A percentile compares a stretch with the other conserved stretches of the same genome.
Evolutionary conservation across 2,329 filamentous ascomycete species (phyloP).

Genomic region (Trichoderma guizhouense): DNA sequence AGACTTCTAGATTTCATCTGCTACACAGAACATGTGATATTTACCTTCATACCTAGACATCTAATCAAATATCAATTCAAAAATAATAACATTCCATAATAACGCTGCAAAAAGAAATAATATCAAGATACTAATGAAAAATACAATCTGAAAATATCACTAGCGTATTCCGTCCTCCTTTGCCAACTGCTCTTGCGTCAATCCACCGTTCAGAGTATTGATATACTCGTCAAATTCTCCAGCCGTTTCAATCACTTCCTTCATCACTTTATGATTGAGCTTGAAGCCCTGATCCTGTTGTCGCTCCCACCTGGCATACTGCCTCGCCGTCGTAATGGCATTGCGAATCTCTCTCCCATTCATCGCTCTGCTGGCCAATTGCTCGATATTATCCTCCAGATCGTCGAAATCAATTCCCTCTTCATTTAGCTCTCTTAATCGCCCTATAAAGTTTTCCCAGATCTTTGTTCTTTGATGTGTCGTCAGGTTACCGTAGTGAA

Average conservation of each 20-base stretch:
- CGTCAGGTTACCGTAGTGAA: background rate
- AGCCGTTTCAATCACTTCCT: background rate
- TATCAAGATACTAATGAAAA: background rate
- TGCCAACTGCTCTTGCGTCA: background rate
- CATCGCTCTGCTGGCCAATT: background rate
- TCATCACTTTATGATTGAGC: background rate
- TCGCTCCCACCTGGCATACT: background rate
- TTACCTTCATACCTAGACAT: background rate
- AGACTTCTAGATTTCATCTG: rapidly evolving
- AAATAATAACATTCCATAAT: background rate
- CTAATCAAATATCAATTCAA: background rate
- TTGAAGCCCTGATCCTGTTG: background rate
- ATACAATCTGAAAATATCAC: background rate
- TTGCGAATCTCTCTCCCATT: background rate
- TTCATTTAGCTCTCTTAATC: background rate
- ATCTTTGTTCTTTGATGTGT: background rate
- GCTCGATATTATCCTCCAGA: background rate
- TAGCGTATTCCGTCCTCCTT: background rate
- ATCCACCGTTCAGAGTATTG: background rate
- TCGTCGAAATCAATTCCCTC: background rate
- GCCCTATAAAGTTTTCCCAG: background rate
- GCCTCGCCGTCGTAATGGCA: background rate
- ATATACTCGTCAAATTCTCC: background rate
- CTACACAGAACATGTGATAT: background rate
- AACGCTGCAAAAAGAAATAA: background rate